These are phyloP conservation scores for Cystofilobasidium capitatum DNA, from an alignment of 768 basidiomycete genomes.

Conservation along the genomic window DNA sequence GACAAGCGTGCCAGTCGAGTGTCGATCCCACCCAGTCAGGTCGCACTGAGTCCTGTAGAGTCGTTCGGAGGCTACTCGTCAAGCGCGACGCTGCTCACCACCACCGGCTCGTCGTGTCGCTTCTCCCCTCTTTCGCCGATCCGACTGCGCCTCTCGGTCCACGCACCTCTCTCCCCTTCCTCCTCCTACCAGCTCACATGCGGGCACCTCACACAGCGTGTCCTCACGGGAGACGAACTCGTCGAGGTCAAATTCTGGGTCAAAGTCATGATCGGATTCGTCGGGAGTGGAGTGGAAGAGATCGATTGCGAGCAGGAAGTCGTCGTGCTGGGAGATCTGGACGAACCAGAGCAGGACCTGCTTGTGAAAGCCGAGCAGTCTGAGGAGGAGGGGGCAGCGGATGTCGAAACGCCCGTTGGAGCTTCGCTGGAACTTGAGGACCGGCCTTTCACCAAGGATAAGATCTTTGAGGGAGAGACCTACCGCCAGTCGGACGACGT, in stretches of 20 bases:
- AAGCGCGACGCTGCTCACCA: constrained; percentile 13
- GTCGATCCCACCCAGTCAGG: neutral
- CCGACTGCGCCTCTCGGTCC: constrained; percentile 20
- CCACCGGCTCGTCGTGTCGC: constrained; percentile 17
- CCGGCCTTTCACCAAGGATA: constrained; percentile 14
- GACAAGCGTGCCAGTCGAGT: neutral
- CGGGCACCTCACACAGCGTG: constrained; percentile 18
- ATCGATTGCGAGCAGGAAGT: constrained; percentile 21
- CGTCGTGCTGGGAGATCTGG: constrained; percentile 18
- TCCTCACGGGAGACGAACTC: neutral
- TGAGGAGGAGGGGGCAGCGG: neutral
- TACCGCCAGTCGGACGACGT: constrained; percentile 10
- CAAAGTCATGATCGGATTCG: constrained; percentile 21
- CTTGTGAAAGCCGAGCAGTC: neutral
- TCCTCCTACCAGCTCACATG: constrained; percentile 21
- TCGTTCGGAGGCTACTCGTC: neutral
- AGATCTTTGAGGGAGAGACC: constrained; percentile 10
- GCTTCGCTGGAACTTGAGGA: neutral
- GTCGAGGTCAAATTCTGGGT: constrained; percentile 18
- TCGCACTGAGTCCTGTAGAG: neutral
- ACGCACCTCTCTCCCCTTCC: constrained; percentile 22
- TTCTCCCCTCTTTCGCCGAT: constrained; percentile 24
- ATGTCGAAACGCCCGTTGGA: neutral
- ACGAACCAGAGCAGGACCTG: neutral
- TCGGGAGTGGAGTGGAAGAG: constrained; percentile 2